Percentiles rank a stretch among this genome's conserved stretches.
Conservation (phyloP, 495 filamentous ascomycete species). For the Diplogelasinospora grovesii region DNA sequence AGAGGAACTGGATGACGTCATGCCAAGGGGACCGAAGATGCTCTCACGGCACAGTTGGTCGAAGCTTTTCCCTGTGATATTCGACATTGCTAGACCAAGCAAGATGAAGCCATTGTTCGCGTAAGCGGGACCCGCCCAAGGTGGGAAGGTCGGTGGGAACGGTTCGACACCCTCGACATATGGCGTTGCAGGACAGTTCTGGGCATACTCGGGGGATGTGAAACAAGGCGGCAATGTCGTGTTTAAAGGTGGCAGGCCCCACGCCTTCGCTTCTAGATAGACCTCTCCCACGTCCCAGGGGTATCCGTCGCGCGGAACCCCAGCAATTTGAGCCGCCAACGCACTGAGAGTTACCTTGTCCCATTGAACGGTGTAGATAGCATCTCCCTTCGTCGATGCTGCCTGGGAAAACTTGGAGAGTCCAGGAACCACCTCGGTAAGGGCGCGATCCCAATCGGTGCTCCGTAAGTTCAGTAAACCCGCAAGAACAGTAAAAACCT, state of each 20-base stretch:
- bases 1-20: slow-evolving; percentile 19
- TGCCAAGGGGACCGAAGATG: slow-evolving; percentile 24
- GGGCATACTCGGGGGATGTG: slow-evolving; percentile 10
- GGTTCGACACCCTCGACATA: slow-evolving; percentile 15
- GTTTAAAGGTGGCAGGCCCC: slow-evolving; percentile 34
- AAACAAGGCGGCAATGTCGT: slow-evolving; percentile 14
- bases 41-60: slow-evolving; percentile 17
- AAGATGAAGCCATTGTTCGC: slow-evolving; percentile 27
- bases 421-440: slow-evolving; percentile 31
- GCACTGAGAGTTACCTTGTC: slow-evolving; percentile 39
- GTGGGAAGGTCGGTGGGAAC: slow-evolving; percentile 20
- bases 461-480: slow-evolving; percentile 30
- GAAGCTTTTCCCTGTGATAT: slow-evolving; percentile 20
- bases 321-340: slow-evolving; percentile 39
- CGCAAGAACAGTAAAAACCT: slow-evolving; percentile 37
- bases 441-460: slow-evolving; percentile 35
- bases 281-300: slow-evolving; percentile 13
- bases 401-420: slow-evolving; percentile 14
- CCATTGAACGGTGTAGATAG: slow-evolving; percentile 25
- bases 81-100: slow-evolving; percentile 25
- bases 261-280: slow-evolving; percentile 1
- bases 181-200: slow-evolving; percentile 7
- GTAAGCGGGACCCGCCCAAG: slow-evolving; percentile 27
- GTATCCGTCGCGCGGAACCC: slow-evolving; percentile 35
- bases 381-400: slow-evolving; percentile 19